These are phyloP conservation scores for Lojkania enalia DNA, from an alignment of 2,329 filamentous ascomycete species.

Conservation along the genomic window DNA sequence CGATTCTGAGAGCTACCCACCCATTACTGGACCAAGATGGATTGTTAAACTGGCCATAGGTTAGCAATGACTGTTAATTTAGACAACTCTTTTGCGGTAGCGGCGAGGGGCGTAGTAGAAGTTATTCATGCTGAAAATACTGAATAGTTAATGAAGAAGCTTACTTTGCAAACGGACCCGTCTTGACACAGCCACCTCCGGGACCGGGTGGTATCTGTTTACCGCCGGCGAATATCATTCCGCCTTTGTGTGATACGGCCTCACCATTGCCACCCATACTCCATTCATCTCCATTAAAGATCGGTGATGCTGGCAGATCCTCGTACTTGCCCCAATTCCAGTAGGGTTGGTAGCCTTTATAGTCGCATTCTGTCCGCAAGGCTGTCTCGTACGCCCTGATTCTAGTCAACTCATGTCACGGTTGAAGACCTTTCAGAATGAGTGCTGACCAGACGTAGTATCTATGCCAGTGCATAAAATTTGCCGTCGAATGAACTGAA, in stretches of 20 bases:
- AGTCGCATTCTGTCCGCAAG: slow-evolving; percentile 47
- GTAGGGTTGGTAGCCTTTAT: slow-evolving; percentile 50
- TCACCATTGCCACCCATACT: slow-evolving; percentile 54
- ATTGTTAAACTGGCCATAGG: slow-evolving; percentile 29
- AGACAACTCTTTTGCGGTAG: too few species aligned
- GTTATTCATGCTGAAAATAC: too few species aligned
- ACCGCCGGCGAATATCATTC: too few species aligned
- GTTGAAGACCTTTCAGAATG: background rate
- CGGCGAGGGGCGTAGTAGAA: too few species aligned
- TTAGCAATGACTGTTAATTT: background rate
- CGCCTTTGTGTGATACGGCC: slow-evolving; percentile 24
- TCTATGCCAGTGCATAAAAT: slow-evolving; percentile 47
- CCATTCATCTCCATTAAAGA: slow-evolving; percentile 60
- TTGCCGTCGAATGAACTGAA: slow-evolving; percentile 32
- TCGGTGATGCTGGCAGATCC: slow-evolving; percentile 51
- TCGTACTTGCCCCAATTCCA: slow-evolving; percentile 58
- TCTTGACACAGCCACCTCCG: slow-evolving; percentile 60
- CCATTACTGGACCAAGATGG: slow-evolving; percentile 53
- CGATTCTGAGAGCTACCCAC: too few species aligned
- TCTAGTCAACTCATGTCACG: background rate
- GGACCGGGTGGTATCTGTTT: slow-evolving; percentile 51
- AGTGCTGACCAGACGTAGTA: slow-evolving; percentile 44
- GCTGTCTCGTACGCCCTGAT: slow-evolving; percentile 45
- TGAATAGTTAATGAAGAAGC: slow-evolving; percentile 4
- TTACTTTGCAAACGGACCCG: slow-evolving; percentile 55